Percentiles rank a stretch among this genome's conserved stretches.
These are phyloP conservation scores for Akanthomyces uredinophilus DNA, from an alignment of 2,329 filamentous ascomycete species.

Conservation along the genomic window DNA sequence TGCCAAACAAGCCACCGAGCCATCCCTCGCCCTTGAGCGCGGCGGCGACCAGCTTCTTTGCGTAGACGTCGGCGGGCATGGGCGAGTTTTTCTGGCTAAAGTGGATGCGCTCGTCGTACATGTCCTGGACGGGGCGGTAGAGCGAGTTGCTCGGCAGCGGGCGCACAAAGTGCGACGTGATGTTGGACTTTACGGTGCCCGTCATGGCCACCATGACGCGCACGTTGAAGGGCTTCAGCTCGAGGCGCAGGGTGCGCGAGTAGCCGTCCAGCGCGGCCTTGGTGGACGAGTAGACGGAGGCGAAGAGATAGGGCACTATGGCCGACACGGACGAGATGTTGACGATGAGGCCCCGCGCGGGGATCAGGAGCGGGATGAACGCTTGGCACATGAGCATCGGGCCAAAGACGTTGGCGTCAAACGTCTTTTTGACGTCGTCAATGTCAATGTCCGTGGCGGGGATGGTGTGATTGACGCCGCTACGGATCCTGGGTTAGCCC, in stretches of 20 bases:
- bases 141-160: slow-evolving; percentile 40
- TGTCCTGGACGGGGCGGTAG: slow-evolving; percentile 40
- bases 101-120: slow-evolving; percentile 41
- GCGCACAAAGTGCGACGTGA: slow-evolving; percentile 38
- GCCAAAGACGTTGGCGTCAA: slow-evolving; percentile 54
- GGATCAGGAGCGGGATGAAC: slow-evolving; percentile 46
- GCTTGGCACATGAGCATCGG: slow-evolving; percentile 51
- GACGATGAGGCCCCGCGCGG: slow-evolving; percentile 46
- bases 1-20: slow-evolving; percentile 19
- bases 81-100: slow-evolving; percentile 46
- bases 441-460: slow-evolving; percentile 49
- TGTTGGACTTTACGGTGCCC: slow-evolving; percentile 49
- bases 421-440: slow-evolving; percentile 47
- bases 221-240: slow-evolving; percentile 49
- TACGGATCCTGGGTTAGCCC: not conserved
- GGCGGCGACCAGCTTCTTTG: slow-evolving; percentile 36
- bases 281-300: slow-evolving; percentile 47
- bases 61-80: slow-evolving; percentile 39
- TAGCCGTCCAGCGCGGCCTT: slow-evolving; percentile 51
- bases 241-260: slow-evolving; percentile 48
- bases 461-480: slow-evolving; percentile 41
- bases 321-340: slow-evolving; percentile 52
- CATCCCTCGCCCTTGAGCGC: slow-evolving; percentile 36
- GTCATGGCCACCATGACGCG: slow-evolving; percentile 54
- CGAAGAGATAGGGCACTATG: slow-evolving; percentile 48